Base-by-base conservation (phyloP, 148 eudicot genomes). In the Nepenthes gracilis region DNA sequence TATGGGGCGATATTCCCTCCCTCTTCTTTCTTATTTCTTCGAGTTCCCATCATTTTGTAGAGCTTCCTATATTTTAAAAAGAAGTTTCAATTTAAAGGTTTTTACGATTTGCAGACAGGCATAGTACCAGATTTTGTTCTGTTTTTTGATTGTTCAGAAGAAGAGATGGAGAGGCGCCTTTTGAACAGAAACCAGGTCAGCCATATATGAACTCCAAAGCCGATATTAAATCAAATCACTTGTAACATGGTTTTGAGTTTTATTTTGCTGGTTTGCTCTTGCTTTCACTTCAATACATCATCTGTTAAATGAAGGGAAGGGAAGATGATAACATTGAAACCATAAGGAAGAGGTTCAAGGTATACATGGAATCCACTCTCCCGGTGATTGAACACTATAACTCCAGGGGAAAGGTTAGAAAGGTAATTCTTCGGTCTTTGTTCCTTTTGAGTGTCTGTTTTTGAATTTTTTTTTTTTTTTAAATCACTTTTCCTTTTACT, bases 111-210 rank as follows among this genome's bases (percentile, higher is more conserved):
- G 54, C 62, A 65, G 69, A 65, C 69, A 37, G 69, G 62, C 23
- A 65, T 65, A 47, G 36, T 35, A n/a, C 69, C 69, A 36, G 62
- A 65, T 11, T 56, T 57, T 9, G 69, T 65, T 58, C 69, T 65
- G 34, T 65, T 65, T 36, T 65, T 65, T 15, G 69, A 65, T 57
- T 65, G 69, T 48, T 36, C 69, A 7, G 54, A 48, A 47, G 62
- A 65, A 65, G 61, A 65, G 69, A 65, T 65, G 69, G 69, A 65
- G 61, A 65, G 36, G 55, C 69, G 69, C 43, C 36, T 65, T 35
- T n/a, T 65, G 12, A 48, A 62, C 55, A 57, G 59, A 35, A 57
- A 57, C 38, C 59, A 57, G 59, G 59, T 57, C 6, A 10, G 40
- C 37, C 14, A 1, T 54, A 0, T 7, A 12, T 5, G 23, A 52